These are phyloP conservation scores for Thalia dealbata DNA, from an alignment of 176 grass and related monocot genomes.

Conservation along the genomic window DNA sequence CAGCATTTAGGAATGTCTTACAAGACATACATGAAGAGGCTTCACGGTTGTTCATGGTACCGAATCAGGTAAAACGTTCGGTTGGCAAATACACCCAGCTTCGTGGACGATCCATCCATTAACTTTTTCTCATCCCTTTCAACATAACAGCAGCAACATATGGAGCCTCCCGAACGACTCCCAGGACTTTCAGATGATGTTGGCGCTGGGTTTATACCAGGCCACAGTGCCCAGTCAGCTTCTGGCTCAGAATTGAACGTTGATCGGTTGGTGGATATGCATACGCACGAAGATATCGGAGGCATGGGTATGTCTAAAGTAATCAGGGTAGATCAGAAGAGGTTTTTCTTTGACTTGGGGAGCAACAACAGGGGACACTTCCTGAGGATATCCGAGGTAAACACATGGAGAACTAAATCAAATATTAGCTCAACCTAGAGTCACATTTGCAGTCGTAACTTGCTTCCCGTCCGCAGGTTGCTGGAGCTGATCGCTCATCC, in stretches of 20 bases:
- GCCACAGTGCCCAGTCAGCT: slow-evolving; percentile 54
- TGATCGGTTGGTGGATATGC: slow-evolving; percentile 64
- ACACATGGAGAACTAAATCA: slow-evolving; percentile 2
- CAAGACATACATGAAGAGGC: slow-evolving; percentile 80
- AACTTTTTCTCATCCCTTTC: slow-evolving; percentile 14
- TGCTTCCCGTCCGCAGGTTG: slow-evolving; percentile 40
- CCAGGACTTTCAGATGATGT: slow-evolving; percentile 94
- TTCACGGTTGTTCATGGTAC: slow-evolving; percentile 51
- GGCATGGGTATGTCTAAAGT: slow-evolving; percentile 88
- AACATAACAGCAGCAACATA: slow-evolving; percentile 44
- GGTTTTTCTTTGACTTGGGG: slow-evolving; percentile 95
- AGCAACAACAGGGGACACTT: slow-evolving; percentile 95
- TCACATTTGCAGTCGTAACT: background rate
- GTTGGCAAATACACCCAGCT: background rate
- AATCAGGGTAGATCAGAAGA: slow-evolving; percentile 93
- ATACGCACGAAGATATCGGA: slow-evolving; percentile 78
- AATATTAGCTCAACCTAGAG: background rate
- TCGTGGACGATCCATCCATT: background rate
- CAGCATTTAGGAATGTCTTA: slow-evolving; percentile 85
- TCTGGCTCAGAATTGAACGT: slow-evolving; percentile 62
- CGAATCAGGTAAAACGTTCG: slow-evolving; percentile 57
- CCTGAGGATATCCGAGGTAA: slow-evolving; percentile 94
- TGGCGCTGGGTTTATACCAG: slow-evolving; percentile 95
- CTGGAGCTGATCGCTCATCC: slow-evolving; percentile 84
- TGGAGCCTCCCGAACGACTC: slow-evolving; percentile 71